Evolutionary conservation across 2,329 filamentous ascomycete genomes (phyloP).

Genomic region (Botrytis fabae): DNA sequence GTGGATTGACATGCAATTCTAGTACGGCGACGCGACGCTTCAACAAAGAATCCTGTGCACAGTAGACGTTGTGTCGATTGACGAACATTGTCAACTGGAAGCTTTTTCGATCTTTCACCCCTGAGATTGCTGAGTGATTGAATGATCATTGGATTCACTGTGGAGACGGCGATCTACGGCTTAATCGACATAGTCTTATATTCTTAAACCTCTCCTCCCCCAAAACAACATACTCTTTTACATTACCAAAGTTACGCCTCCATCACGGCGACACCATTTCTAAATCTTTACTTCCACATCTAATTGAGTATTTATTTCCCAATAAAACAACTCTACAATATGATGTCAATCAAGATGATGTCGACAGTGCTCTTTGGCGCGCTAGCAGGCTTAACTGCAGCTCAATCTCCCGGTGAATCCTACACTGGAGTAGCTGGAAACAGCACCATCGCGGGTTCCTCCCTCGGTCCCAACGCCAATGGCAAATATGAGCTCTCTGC

Average conservation of each 20-base stretch:
- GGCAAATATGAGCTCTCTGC: slow-evolving; percentile 73
- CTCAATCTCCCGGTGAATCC: slow-evolving; percentile 30
- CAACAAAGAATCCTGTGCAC: background rate
- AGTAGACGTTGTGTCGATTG: background rate
- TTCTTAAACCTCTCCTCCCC: background rate
- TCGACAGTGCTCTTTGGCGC: background rate
- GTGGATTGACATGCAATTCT: background rate
- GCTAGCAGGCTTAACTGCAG: slow-evolving; percentile 20
- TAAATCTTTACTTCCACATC: no score
- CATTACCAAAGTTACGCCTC: background rate
- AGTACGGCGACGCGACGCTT: background rate
- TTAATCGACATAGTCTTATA: background rate
- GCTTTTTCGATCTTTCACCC: background rate
- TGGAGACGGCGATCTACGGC: background rate
- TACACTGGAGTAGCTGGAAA: slow-evolving; percentile 36
- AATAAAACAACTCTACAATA: background rate
- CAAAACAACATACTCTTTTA: background rate
- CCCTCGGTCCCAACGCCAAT: slow-evolving; percentile 50
- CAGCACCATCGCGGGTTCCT: slow-evolving; percentile 31
- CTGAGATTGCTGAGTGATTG: background rate
- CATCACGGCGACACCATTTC: background rate
- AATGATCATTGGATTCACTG: slow-evolving; percentile 11
- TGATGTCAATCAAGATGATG: slow-evolving; percentile 8
- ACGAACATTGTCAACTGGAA: background rate
- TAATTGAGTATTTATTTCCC: background rate